Percentiles rank a stretch among this genome's conserved stretches.
Conservation (phyloP, 2,329 filamentous ascomycete species). For the Pleoardoris graminearum region DNA sequence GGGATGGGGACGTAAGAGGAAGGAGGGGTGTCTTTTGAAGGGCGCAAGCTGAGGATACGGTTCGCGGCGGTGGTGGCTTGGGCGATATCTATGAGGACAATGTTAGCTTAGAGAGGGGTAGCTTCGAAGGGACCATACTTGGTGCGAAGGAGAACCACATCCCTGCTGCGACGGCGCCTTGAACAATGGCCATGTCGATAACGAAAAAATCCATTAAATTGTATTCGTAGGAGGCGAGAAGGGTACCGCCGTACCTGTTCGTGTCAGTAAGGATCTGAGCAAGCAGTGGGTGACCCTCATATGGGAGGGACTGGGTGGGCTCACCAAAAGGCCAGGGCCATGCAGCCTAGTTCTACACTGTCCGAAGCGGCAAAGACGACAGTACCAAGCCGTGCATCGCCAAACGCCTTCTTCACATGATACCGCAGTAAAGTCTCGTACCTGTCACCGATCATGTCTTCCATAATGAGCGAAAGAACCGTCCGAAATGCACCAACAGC, state of each 20-base stretch:
- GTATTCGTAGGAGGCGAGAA: constrained; percentile 53
- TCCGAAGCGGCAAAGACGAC: constrained; percentile 71
- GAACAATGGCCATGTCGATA: constrained; percentile 57
- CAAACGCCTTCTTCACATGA: constrained; percentile 64
- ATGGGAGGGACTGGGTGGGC: not conserved
- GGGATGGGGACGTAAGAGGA: constrained; percentile 17
- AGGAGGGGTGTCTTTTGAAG: constrained; percentile 13
- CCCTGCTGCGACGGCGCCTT: constrained; percentile 44
- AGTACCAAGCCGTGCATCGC: constrained; percentile 64
- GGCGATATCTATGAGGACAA: constrained; percentile 31
- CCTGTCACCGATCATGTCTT: constrained; percentile 64
- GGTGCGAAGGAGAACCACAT: constrained; percentile 53
- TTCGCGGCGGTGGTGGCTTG: constrained; percentile 44
- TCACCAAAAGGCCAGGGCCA: constrained; percentile 64
- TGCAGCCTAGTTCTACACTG: constrained; percentile 65
- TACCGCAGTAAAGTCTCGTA: constrained; percentile 62
- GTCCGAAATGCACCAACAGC: constrained; percentile 75
- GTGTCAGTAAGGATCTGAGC: not conserved
- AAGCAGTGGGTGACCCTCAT: not conserved
- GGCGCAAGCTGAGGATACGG: constrained; percentile 42
- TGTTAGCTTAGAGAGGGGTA: not conserved
- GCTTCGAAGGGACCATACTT: constrained; percentile 31
- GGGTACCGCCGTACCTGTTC: constrained; percentile 42
- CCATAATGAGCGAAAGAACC: constrained; percentile 70
- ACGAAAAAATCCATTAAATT: constrained; percentile 55